These are phyloP conservation scores for Houttuynia cordata DNA, from an alignment of 164 flowering plant species.

Conservation along the genomic window DNA sequence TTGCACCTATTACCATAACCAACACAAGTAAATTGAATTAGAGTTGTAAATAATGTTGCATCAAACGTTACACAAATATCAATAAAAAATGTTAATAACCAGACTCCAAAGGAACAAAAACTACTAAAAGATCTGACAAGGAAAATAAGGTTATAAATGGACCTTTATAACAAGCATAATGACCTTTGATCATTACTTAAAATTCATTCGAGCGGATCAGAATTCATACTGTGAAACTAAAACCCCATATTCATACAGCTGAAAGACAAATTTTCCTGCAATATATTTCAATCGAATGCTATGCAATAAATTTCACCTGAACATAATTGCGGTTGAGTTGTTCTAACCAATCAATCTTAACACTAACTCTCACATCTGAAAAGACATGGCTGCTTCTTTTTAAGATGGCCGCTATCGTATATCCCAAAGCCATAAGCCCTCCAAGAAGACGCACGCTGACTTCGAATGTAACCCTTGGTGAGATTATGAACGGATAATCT, in stretches of 20 bases:
- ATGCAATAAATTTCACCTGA: slow-evolving; percentile 41
- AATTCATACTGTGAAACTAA: too few species aligned
- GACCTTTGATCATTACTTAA: too few species aligned
- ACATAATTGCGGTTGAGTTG: slow-evolving; percentile 75
- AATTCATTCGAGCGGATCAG: too few species aligned
- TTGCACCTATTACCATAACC: slow-evolving; percentile 57
- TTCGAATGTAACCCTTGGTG: slow-evolving; percentile 96
- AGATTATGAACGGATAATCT: slow-evolving; percentile 85
- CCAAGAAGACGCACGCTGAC: slow-evolving; percentile 98
- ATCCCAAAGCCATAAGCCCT: slow-evolving; percentile 97
- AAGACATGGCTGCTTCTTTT: slow-evolving; percentile 91
- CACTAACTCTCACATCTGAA: slow-evolving; percentile 57
- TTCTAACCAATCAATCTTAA: slow-evolving; percentile 93
- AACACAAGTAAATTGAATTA: slow-evolving; percentile 2
- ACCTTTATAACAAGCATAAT: too few species aligned
- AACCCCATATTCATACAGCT: neutral
- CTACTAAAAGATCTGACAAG: too few species aligned
- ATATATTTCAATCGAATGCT: neutral
- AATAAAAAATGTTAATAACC: too few species aligned
- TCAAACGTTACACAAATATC: too few species aligned
- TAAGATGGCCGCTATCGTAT: slow-evolving; percentile 89
- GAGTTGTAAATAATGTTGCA: neutral
- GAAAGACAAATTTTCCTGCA: neutral
- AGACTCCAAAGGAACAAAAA: too few species aligned
- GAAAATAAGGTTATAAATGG: too few species aligned